Evolutionary conservation across 1,139 yeast species (phyloP), one percentile per base, ranked within the genome.

Genomic region (Oligophagozyma castellii): DNA sequence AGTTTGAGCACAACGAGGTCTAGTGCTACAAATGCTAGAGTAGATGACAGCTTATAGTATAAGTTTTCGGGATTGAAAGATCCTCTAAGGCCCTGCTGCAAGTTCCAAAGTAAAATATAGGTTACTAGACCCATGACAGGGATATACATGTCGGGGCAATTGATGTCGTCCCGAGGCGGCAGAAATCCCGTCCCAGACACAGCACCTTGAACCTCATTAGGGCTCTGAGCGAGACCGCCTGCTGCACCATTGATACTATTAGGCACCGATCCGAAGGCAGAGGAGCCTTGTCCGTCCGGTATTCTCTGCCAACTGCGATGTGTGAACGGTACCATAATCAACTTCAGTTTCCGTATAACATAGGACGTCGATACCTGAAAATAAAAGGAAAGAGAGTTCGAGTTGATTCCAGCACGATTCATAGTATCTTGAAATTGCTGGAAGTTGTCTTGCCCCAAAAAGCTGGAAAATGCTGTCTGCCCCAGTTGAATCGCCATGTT

Each of bases 71-170:
- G 98, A 47, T 86, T 95, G 61, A 89, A 92, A 22, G 76, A 77
- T 13, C 95, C 95, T 34, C 74, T 70, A 32, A 89, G 58, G 10
- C 99, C 99, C 36, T 83, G 83, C 44, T 80, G 66, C 16, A 80
- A 67, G 4, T 95, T 89, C 70, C 92, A 75, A 26, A 83, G 64
- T 37, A 92, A 59, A 32, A 89, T 76, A 49, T 86, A 89, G 1
- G 98, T 84, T 30, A 84, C 73, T 45, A 79, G 71, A 2, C 95
- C 81, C 95, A 86, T 84, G 39, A 80, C 58, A 4, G 99, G 99
- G 33, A 92, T 81, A 54, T 92, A 92, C 63, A 89, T 69, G 54
- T 92, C 99, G 2, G 98, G 98, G 0, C 96, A 93, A 51, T 92
- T 92, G 36, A 79, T 65, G 51, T 92, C 98, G 37, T 44, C 46